These are phyloP conservation scores for Massariosphaeria phaeospora DNA, from an alignment of 495 filamentous ascomycete species.

Conservation along the genomic window DNA sequence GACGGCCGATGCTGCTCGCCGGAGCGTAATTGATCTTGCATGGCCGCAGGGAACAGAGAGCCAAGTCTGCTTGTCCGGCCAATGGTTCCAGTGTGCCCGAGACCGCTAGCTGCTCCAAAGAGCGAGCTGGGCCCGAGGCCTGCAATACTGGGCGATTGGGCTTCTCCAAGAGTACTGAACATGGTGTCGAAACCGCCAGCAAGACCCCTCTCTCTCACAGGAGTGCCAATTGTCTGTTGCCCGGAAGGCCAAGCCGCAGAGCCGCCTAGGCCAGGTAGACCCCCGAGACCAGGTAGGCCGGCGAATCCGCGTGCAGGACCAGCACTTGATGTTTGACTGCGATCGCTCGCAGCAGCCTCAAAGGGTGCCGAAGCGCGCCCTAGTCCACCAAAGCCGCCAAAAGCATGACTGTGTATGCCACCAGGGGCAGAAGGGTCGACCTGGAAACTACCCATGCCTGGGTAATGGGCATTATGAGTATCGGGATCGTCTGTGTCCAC, in stretches of 20 bases:
- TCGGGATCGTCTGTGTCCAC: slow-evolving; percentile 56
- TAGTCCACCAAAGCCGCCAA: slow-evolving; percentile 40
- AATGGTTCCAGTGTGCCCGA: slow-evolving; percentile 54
- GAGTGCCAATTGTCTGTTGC: slow-evolving; percentile 62
- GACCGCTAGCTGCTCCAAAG: slow-evolving; percentile 49
- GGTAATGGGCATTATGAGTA: slow-evolving; percentile 51
- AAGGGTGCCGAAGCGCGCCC: slow-evolving; percentile 44
- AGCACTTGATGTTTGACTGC: slow-evolving; percentile 83
- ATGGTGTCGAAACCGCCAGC: slow-evolving; percentile 65
- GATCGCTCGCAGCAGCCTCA: slow-evolving; percentile 64
- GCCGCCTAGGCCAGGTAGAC: slow-evolving; percentile 54
- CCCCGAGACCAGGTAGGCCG: slow-evolving; percentile 58
- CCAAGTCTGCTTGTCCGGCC: slow-evolving; percentile 77
- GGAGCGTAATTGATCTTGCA: slow-evolving; percentile 79
- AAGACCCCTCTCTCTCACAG: slow-evolving; percentile 65
- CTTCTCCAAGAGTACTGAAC: slow-evolving; percentile 65
- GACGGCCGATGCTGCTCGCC: slow-evolving; percentile 47
- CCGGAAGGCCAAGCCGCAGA: slow-evolving; percentile 59
- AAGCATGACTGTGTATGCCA: slow-evolving; percentile 15
- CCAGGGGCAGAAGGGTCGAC: slow-evolving; percentile 40
- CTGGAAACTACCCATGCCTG: slow-evolving; percentile 53
- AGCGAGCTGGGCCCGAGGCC: slow-evolving; percentile 49
- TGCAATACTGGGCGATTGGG: slow-evolving; percentile 68
- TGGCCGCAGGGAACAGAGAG: slow-evolving; percentile 76
- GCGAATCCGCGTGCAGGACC: slow-evolving; percentile 66